Conservation (phyloP, 495 filamentous ascomycete species). For the Lindgomyces ingoldianus region DNA sequence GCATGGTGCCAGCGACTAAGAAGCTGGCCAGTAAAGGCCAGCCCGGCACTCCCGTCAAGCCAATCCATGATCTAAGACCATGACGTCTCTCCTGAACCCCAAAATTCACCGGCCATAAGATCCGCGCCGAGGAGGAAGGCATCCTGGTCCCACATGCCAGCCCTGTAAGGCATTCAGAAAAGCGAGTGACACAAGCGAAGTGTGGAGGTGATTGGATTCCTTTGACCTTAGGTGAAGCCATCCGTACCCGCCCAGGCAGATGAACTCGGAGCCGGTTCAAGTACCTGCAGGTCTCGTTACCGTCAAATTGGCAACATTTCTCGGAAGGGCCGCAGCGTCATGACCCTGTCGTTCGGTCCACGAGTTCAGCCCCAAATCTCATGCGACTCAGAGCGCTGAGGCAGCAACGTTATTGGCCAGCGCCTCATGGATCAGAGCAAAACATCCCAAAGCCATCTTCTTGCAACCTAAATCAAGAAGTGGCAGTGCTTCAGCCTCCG, state of each 20-base stretch:
- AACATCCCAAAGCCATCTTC: constrained; percentile 20
- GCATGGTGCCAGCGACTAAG: constrained; percentile 18
- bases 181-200: neutral
- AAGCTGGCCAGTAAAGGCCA: constrained; percentile 12
- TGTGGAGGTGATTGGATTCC: constrained; percentile 15
- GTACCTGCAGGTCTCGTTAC: constrained; percentile 40
- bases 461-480: constrained; percentile 18
- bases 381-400: constrained; percentile 13
- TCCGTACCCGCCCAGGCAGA: constrained; percentile 6
- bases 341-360: constrained; percentile 29
- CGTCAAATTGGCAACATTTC: constrained; percentile 28
- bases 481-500: constrained; percentile 39
- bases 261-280: constrained; percentile 18
- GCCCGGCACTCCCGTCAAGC: constrained; percentile 36
- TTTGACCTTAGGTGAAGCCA: constrained; percentile 9
- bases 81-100: constrained; percentile 18
- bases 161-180: constrained; percentile 30
- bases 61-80: constrained; percentile 16
- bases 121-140: constrained; percentile 12
- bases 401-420: constrained; percentile 28
- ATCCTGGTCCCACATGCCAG: constrained; percentile 24
- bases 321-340: constrained; percentile 34
- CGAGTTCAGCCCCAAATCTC: constrained; percentile 29
- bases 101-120: constrained; percentile 14
- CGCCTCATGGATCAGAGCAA: neutral